These are phyloP conservation scores for Plectosphaerella cucumerina DNA, from an alignment of 2,329 filamentous ascomycete species.

Conservation along the genomic window DNA sequence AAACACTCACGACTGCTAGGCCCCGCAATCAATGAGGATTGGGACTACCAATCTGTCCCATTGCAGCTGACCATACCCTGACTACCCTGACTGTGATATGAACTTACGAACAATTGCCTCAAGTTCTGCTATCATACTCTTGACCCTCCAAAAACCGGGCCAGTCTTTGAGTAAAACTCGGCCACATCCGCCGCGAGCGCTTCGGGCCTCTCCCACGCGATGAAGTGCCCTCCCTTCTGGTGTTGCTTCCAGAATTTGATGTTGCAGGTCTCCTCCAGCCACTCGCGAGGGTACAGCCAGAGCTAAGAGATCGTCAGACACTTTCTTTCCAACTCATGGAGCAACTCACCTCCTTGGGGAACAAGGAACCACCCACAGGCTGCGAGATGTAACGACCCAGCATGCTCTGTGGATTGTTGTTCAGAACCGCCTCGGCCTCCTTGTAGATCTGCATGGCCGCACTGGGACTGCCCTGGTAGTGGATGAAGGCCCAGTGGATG, in stretches of 20 bases:
- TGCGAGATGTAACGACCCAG: not conserved
- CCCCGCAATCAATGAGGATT: too few relatives aligned
- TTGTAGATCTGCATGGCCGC: slow-evolving; percentile 1
- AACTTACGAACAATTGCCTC: too few relatives aligned
- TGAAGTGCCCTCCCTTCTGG: not conserved
- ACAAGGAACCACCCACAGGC: not conserved
- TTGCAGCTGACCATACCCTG: too few relatives aligned
- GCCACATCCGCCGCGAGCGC: not conserved
- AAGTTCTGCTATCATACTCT: too few relatives aligned
- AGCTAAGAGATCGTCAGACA: not conserved
- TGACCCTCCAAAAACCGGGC: not conserved
- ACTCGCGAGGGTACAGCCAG: not conserved
- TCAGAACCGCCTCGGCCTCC: not conserved
- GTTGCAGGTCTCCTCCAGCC: slow-evolving; percentile 2
- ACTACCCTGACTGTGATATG: too few relatives aligned
- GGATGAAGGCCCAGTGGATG: not conserved
- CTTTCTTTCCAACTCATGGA: not conserved
- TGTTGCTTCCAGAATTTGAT: slow-evolving; percentile 3
- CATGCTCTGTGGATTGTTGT: not conserved
- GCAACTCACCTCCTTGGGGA: not conserved
- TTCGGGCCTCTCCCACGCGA: slow-evolving; percentile 2
- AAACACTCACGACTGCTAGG: too few relatives aligned
- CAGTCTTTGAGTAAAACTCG: not conserved
- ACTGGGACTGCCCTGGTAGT: slow-evolving; percentile 1
- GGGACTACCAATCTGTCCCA: too few relatives aligned